Conservation (phyloP, 805 yeast species). For the Cyberlindnera galapagoensis region DNA sequence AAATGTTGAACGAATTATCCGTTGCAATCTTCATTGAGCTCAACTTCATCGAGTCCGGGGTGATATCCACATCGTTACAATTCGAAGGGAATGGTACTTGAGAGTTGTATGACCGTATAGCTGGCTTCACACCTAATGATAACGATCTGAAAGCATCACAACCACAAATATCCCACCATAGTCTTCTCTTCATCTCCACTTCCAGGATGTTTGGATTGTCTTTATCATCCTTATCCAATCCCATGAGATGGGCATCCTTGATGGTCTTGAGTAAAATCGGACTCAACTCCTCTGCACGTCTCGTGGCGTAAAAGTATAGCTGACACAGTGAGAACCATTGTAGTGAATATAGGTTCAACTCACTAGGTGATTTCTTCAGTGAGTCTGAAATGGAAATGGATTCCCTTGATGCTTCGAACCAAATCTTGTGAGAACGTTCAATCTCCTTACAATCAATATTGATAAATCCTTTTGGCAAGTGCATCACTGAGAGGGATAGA, state of each 20-base stretch:
- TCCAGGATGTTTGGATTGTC: slow-evolving; percentile 21
- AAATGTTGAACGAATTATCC: slow-evolving; percentile 24
- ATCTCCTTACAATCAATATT: slow-evolving; percentile 20
- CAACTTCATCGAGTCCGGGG: slow-evolving; percentile 17
- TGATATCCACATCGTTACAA: slow-evolving; percentile 25
- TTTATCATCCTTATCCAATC: slow-evolving; percentile 21
- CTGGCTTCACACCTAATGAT: slow-evolving; percentile 21
- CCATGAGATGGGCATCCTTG: slow-evolving; percentile 21
- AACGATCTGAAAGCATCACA: slow-evolving; percentile 24
- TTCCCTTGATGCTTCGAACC: slow-evolving; percentile 24
- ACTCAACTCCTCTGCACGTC: slow-evolving; percentile 21
- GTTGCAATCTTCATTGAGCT: slow-evolving; percentile 19
- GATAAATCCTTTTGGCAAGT: slow-evolving; percentile 23
- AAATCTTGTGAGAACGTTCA: slow-evolving; percentile 21
- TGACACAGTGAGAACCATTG: slow-evolving; percentile 25
- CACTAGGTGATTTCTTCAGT: slow-evolving; percentile 6
- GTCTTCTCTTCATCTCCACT: slow-evolving; percentile 26
- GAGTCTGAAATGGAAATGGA: slow-evolving; percentile 18
- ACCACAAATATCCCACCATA: slow-evolving; percentile 27
- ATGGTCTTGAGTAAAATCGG: slow-evolving; percentile 19
- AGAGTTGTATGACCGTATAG: slow-evolving; percentile 19
- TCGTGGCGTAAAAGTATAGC: slow-evolving; percentile 25
- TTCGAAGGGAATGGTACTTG: slow-evolving; percentile 28
- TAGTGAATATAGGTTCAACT: slow-evolving; percentile 15
- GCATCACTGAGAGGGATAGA: slow-evolving; percentile 21